A percentile compares a stretch with the other conserved stretches of the same genome.
Conservation (phyloP, 2,329 filamentous ascomycete species). For the Diaporthe humulicola region DNA sequence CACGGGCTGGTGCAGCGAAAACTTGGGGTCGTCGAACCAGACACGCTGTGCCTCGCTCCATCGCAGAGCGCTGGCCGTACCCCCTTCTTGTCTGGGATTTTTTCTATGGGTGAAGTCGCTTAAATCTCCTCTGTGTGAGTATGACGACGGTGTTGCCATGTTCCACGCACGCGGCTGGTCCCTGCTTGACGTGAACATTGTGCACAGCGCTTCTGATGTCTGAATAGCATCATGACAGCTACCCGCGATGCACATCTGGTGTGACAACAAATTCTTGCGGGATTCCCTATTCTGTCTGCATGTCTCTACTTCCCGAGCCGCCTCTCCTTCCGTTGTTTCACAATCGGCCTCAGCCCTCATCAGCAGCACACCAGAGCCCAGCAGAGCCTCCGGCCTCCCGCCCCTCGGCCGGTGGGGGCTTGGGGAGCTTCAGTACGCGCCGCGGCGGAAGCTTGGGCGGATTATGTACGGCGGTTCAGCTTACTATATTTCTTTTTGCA, state of each 20-base stretch:
- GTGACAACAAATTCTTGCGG: not conserved
- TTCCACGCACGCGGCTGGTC: not conserved
- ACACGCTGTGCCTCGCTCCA: not conserved
- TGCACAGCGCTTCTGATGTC: constrained; percentile 14
- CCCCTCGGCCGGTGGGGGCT: constrained; percentile 13
- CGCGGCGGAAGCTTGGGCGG: not conserved
- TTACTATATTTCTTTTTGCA: not conserved
- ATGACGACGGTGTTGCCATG: constrained; percentile 6
- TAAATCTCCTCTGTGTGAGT: not conserved
- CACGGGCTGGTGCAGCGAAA: constrained; percentile 8
- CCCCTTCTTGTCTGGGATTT: not conserved
- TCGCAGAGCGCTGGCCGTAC: not conserved
- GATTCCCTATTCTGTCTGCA: not conserved
- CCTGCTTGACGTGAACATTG: not conserved
- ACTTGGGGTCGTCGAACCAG: not conserved
- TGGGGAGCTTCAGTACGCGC: not conserved
- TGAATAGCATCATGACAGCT: constrained; percentile 29
- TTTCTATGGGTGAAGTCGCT: not conserved
- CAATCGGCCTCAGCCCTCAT: constrained; percentile 1
- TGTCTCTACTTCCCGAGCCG: not conserved
- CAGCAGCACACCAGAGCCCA: not conserved
- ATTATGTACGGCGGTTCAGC: not conserved
- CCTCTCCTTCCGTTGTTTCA: not conserved
- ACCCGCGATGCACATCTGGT: not conserved
- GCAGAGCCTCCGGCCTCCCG: not conserved